Evolutionary conservation across 345 rosid genomes (phyloP).

Genomic region (Stellera chamaejasme): DNA sequence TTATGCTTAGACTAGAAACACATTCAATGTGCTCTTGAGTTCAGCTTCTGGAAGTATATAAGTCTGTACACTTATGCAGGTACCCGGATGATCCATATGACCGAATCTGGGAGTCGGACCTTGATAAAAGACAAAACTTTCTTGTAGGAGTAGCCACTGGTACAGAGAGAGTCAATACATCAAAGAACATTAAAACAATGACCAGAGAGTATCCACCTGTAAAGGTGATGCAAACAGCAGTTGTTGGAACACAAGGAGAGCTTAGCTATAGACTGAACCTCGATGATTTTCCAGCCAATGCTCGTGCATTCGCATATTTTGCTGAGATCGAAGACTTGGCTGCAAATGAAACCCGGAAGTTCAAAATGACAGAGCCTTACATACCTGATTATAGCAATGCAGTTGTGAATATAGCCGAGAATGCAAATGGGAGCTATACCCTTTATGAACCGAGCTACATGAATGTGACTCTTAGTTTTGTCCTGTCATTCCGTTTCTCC

Average conservation of each 20-base stretch:
- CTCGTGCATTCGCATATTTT: slow-evolving; percentile 86
- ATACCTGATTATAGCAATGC: slow-evolving; percentile 76
- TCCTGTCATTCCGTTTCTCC: slow-evolving; percentile 64
- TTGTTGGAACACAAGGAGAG: slow-evolving; percentile 66
- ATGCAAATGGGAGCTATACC: slow-evolving; percentile 81
- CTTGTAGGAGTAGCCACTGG: slow-evolving; percentile 87
- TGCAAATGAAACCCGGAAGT: slow-evolving; percentile 67
- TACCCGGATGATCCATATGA: slow-evolving; percentile 99
- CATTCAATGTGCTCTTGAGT: not conserved
- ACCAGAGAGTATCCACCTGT: slow-evolving; percentile 97
- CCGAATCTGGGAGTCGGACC: slow-evolving; percentile 97
- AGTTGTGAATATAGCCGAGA: slow-evolving; percentile 91
- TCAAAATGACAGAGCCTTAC: slow-evolving; percentile 56
- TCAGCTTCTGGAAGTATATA: too few relatives aligned
- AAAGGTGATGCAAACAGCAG: slow-evolving; percentile 97
- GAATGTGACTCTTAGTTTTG: slow-evolving; percentile 72
- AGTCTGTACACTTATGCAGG: slow-evolving; percentile 33
- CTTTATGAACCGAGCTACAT: slow-evolving; percentile 98
- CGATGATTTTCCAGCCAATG: slow-evolving; percentile 91
- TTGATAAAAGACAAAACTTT: slow-evolving; percentile 66
- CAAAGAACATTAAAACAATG: slow-evolving; percentile 37
- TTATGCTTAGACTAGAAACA: not conserved
- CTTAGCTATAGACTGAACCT: slow-evolving; percentile 84
- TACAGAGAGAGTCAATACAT: slow-evolving; percentile 62
- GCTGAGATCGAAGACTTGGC: slow-evolving; percentile 85